Conservation (phyloP, 352 stramenopile species). For the Pythium dissotocum region DNA sequence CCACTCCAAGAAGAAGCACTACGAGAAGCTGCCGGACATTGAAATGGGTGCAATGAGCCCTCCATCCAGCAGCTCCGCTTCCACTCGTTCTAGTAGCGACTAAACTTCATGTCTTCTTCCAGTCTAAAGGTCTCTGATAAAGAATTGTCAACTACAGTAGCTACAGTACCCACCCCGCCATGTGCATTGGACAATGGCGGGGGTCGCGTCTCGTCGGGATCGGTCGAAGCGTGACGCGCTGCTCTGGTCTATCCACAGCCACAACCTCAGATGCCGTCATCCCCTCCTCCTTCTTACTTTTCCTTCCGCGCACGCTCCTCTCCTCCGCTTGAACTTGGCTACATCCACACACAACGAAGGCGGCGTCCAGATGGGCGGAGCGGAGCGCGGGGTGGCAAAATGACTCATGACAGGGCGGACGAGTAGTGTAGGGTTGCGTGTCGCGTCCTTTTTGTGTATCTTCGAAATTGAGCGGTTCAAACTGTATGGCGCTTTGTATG, state of each 20-base stretch:
- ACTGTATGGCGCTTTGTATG: conserved; percentile 26
- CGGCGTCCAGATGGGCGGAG: conserved; percentile 8
- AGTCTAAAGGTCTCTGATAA: conserved; percentile 1
- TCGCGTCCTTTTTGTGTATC: conserved; percentile 32
- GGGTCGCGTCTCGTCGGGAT: neutral
- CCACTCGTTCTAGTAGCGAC: conserved; percentile 4
- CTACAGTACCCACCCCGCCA: neutral
- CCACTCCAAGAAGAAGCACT: conserved; percentile 62
- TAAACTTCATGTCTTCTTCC: neutral
- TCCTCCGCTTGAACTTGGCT: conserved; percentile 17
- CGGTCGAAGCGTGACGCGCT: neutral
- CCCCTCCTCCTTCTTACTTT: conserved; percentile 8
- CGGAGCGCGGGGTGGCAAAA: conserved; percentile 22
- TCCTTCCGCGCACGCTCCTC: conserved; percentile 5
- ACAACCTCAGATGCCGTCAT: neutral
- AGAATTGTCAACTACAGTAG: neutral
- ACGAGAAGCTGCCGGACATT: conserved; percentile 54
- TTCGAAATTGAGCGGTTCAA: conserved; percentile 30
- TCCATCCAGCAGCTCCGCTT: conserved; percentile 6
- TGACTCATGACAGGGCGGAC: conserved; percentile 26
- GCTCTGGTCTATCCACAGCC: conserved; percentile 8
- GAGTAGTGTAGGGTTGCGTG: conserved; percentile 31
- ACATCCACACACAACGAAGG: neutral
- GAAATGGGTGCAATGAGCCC: conserved; percentile 25
- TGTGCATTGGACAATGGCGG: conserved; percentile 14